These are phyloP conservation scores for Picocystis salinarum DNA, from an alignment of 139 green algal genomes.

Conservation along the genomic window DNA sequence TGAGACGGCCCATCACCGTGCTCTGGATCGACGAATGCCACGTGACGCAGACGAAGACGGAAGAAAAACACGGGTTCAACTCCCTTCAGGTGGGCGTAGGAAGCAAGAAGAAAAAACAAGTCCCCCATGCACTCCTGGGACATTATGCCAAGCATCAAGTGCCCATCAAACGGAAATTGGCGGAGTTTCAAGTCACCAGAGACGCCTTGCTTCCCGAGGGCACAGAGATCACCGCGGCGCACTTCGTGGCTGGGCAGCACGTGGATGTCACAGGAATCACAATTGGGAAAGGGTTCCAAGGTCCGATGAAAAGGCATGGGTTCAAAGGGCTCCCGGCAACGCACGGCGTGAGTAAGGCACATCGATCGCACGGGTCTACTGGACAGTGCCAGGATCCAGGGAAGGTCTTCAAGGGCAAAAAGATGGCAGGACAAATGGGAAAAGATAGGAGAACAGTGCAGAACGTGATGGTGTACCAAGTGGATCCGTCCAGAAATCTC, in stretches of 20 bases:
- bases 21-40: conserved; percentile 90
- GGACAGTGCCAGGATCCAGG: conserved; percentile 35
- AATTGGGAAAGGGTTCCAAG: conserved; percentile 87
- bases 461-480: conserved; percentile 34
- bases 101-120: conserved; percentile 17
- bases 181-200: conserved; percentile 65
- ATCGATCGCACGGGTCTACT: conserved; percentile 45
- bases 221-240: conserved; percentile 43
- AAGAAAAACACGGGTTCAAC: conserved; percentile 45
- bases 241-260: conserved; percentile 81
- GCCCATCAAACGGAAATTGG: conserved; percentile 48
- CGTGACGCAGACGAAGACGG: conserved; percentile 53
- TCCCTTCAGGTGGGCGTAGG: conserved; percentile 65
- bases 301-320: conserved; percentile 82
- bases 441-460: conserved; percentile 40
- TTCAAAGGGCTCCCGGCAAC: conserved; percentile 73
- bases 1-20: conserved; percentile 73
- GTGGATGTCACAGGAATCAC: conserved; percentile 78
- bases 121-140: conserved; percentile 8
- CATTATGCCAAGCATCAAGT: conserved; percentile 30
- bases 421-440: conserved; percentile 91
- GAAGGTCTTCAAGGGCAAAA: conserved; percentile 91
- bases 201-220: conserved; percentile 75
- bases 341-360: conserved; percentile 67
- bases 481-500: conserved; percentile 80